Evolutionary conservation across 1,284 basidiomycete species (phyloP).

Genomic region (Boletus mariae): DNA sequence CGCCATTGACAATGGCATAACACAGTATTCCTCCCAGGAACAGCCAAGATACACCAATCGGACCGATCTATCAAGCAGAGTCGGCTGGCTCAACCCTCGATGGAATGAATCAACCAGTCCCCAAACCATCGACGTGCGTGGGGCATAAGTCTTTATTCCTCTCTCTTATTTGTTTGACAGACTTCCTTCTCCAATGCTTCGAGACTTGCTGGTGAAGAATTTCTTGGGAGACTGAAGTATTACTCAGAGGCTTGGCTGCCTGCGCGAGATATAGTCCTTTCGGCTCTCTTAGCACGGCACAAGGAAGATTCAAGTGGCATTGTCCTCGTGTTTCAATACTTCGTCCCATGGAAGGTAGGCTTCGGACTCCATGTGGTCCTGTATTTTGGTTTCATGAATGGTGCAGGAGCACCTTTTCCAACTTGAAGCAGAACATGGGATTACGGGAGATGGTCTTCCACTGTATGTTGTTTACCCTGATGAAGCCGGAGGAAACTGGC

Average conservation of each 20-base stretch:
- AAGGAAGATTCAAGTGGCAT: conserved; percentile 69
- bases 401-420: conserved; percentile 87
- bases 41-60: conserved; percentile 68
- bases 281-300: conserved; percentile 62
- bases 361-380: not conserved
- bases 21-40: conserved; percentile 64
- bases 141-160: not conserved
- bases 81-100: conserved; percentile 80
- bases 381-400: conserved; percentile 2
- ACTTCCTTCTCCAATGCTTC: conserved; percentile 79
- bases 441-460: conserved; percentile 49
- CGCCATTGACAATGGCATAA: conserved; percentile 93
- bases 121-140: conserved; percentile 62
- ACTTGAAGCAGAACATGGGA: conserved; percentile 60
- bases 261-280: conserved; percentile 78
- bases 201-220: conserved; percentile 82
- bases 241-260: conserved; percentile 91
- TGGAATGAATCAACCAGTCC: conserved; percentile 81
- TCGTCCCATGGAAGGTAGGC: conserved; percentile 80
- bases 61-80: conserved; percentile 82
- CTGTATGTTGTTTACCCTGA: conserved; percentile 94
- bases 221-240: conserved; percentile 77
- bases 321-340: conserved; percentile 80
- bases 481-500: conserved; percentile 76
- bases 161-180: conserved; percentile 38